These are phyloP conservation scores for Phytophthora vignae DNA, from an alignment of 352 stramenopile genomes.

Conservation along the genomic window DNA sequence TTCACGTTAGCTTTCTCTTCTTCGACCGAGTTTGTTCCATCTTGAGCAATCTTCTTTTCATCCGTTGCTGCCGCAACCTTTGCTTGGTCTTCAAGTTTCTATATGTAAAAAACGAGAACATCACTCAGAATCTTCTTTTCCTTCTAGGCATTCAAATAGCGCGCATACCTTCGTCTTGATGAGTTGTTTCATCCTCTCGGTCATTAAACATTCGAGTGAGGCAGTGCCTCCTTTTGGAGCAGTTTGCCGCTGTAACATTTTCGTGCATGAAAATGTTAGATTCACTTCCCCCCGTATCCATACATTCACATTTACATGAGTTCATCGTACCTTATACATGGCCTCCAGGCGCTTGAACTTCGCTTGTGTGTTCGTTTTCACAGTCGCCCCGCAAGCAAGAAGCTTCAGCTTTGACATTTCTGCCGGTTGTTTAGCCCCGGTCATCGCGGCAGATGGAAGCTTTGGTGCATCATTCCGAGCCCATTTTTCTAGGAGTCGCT, in stretches of 20 bases:
- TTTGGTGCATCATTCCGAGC: slow-evolving; percentile 45
- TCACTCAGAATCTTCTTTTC: not conserved
- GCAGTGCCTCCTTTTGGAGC: slow-evolving; percentile 42
- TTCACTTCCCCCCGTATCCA: not conserved
- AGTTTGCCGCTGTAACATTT: slow-evolving; percentile 35
- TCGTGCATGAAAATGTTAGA: slow-evolving; percentile 6
- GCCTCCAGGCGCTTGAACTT: slow-evolving; percentile 74
- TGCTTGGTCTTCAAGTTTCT: slow-evolving; percentile 31
- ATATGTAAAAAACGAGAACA: slow-evolving; percentile 4
- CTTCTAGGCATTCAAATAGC: not conserved
- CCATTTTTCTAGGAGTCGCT: slow-evolving; percentile 79
- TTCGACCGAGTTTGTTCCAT: slow-evolving; percentile 14
- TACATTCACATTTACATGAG: not conserved
- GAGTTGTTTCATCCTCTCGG: slow-evolving; percentile 56
- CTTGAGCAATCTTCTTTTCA: slow-evolving; percentile 15
- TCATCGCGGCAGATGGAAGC: slow-evolving; percentile 24
- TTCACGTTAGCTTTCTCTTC: slow-evolving; percentile 21
- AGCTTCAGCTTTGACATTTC: slow-evolving; percentile 48
- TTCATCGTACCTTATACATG: slow-evolving; percentile 67
- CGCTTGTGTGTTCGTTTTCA: slow-evolving; percentile 48
- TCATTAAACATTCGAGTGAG: slow-evolving; percentile 52
- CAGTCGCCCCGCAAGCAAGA: slow-evolving; percentile 55
- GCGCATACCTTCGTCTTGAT: slow-evolving; percentile 47
- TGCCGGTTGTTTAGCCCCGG: slow-evolving; percentile 13
- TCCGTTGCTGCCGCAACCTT: slow-evolving; percentile 12